phyloP scores from a whole-genome alignment of 192 early-diverging fungal genomes.

The Podila clonocystis region DNA sequence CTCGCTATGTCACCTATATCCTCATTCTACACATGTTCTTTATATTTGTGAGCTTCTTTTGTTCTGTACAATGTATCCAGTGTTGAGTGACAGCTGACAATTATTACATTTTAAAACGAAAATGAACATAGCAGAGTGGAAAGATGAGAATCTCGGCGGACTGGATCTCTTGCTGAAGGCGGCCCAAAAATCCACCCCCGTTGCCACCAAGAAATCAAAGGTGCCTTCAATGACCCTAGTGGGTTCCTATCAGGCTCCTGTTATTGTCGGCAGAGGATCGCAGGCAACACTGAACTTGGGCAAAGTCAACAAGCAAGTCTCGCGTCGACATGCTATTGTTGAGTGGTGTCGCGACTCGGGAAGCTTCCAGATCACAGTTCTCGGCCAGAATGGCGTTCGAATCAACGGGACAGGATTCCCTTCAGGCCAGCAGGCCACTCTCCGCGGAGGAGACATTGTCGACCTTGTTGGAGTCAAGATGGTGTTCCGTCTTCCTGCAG shows the following conservation, averaged over 20 bases:
- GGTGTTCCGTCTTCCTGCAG: conserved; percentile 44
- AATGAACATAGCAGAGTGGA: conserved; percentile 20
- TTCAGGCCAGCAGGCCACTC: conserved; percentile 44
- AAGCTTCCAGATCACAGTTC: conserved; percentile 55
- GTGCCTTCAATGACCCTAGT: conserved; percentile 26
- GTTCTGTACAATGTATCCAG: not conserved
- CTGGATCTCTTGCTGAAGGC: conserved; percentile 39
- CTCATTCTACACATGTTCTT: not conserved
- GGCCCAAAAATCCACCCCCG: conserved; percentile 17
- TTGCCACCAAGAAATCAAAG: conserved; percentile 17
- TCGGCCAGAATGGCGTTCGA: conserved; percentile 58
- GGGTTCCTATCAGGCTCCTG: conserved; percentile 32
- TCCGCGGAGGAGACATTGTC: conserved; percentile 50
- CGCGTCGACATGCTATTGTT: conserved; percentile 59
- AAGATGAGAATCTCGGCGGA: conserved; percentile 14
- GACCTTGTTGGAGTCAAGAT: conserved; percentile 62
- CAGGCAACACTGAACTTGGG: conserved; percentile 59
- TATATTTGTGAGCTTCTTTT: not conserved
- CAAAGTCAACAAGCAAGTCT: conserved; percentile 59
- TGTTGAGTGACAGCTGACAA: not conserved
- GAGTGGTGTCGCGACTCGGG: conserved; percentile 21
- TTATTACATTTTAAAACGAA: not conserved
- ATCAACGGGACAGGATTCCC: conserved; percentile 54
- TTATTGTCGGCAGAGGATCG: conserved; percentile 60
- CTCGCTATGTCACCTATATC: not conserved